Evolutionary conservation across 2,329 filamentous ascomycete species (phyloP).

Genomic region (Alternaria longipes): DNA sequence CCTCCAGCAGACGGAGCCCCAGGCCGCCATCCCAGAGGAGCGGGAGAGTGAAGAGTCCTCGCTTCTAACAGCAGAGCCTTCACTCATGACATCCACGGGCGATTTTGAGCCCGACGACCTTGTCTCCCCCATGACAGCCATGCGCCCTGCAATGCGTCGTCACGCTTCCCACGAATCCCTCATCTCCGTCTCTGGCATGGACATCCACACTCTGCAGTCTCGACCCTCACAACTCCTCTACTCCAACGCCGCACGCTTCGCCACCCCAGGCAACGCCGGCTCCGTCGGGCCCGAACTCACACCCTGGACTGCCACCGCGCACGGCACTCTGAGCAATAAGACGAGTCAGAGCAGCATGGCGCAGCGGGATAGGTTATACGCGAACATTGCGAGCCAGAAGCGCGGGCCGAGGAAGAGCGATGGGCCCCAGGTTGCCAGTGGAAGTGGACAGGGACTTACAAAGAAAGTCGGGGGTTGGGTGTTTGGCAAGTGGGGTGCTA

Average conservation of each 20-base stretch:
- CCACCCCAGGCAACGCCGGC: conserved; percentile 56
- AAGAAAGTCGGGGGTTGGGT: conserved; percentile 72
- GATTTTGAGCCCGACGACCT: conserved; percentile 43
- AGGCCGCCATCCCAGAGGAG: conserved; percentile 50
- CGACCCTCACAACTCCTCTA: conserved; percentile 78
- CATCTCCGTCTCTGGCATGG: conserved; percentile 84
- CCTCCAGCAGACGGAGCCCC: conserved; percentile 27
- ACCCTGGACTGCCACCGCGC: conserved; percentile 57
- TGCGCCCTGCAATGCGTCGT: conserved; percentile 65
- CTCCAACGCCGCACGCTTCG: conserved; percentile 61
- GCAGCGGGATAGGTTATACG: conserved; percentile 62
- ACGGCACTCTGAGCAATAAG: conserved; percentile 61
- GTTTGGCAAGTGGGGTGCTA: conserved; percentile 68
- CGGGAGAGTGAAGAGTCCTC: conserved; percentile 45
- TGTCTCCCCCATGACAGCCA: conserved; percentile 40
- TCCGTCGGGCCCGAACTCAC: conserved; percentile 52
- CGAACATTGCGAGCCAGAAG: conserved; percentile 39
- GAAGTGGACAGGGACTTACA: conserved; percentile 49
- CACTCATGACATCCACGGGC: conserved; percentile 34
- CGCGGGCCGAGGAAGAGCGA: conserved; percentile 34
- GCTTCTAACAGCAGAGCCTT: conserved; percentile 20
- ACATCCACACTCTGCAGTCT: conserved; percentile 83
- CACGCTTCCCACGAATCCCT: conserved; percentile 86
- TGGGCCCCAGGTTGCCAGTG: conserved; percentile 20
- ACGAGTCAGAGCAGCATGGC: conserved; percentile 62